A percentile compares a stretch with the other conserved stretches of the same genome.
Conservation (phyloP, 306 rosid species). For the Lathyrus sativus region DNA sequence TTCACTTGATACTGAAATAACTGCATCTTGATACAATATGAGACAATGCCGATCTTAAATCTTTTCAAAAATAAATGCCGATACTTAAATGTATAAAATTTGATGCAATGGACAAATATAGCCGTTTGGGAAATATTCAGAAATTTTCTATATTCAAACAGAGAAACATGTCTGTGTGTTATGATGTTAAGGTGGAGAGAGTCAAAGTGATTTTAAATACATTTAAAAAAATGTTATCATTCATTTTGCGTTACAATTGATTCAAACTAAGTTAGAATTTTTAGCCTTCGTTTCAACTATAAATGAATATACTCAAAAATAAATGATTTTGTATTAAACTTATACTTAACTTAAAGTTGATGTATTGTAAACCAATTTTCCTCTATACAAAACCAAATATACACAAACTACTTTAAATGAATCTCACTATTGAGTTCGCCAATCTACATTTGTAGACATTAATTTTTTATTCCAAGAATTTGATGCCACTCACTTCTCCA, state of each 20-base stretch:
- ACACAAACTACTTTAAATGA: neutral
- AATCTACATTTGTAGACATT: neutral
- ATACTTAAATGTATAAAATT: neutral
- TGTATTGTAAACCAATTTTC: no score
- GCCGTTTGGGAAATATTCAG: neutral
- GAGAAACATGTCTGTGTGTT: neutral
- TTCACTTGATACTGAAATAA: neutral
- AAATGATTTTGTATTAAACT: neutral
- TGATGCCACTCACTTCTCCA: neutral
- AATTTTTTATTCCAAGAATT: neutral
- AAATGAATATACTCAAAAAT: neutral
- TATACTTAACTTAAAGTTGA: no score
- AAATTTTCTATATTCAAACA: neutral
- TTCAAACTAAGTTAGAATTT: neutral
- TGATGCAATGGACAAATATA: neutral
- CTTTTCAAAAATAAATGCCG: neutral
- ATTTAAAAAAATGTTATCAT: no score
- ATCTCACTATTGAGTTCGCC: no score
- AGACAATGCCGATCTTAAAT: neutral
- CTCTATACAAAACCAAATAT: neutral
- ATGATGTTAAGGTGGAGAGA: neutral
- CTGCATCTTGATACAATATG: neutral
- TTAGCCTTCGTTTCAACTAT: neutral
- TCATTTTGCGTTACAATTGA: no score
- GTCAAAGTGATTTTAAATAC: neutral